phyloP scores from a whole-genome alignment of 768 basidiomycete genomes.

The Calocybe gangraenosa region DNA sequence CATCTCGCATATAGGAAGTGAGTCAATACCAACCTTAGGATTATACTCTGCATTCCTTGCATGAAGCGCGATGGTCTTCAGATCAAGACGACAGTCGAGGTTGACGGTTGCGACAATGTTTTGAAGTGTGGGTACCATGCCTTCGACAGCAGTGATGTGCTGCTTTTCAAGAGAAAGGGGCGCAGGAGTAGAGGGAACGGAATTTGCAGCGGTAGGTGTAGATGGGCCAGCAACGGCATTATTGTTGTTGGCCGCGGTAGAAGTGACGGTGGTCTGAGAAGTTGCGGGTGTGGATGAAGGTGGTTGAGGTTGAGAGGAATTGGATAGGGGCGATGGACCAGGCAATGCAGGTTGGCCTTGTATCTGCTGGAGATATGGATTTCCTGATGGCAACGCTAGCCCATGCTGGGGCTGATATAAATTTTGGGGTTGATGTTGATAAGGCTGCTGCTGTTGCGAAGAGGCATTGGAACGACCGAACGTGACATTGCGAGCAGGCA shows the following conservation, averaged over 20 bases:
- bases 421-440: conserved; percentile 37
- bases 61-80: conserved; percentile 98
- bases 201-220: conserved; percentile 40
- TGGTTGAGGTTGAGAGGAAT: conserved; percentile 29
- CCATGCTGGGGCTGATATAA: conserved; percentile 39
- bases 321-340: conserved; percentile 55
- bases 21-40: conserved; percentile 86
- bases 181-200: conserved; percentile 63
- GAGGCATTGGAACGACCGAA: conserved; percentile 62
- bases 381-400: conserved; percentile 58
- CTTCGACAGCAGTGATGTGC: conserved; percentile 95
- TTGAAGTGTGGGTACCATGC: conserved; percentile 98
- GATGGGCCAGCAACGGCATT: conserved; percentile 57
- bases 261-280: conserved; percentile 26
- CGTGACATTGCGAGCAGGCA: conserved; percentile 76
- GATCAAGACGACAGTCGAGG: conserved; percentile 90
- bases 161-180: conserved; percentile 86
- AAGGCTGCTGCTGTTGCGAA: conserved; percentile 32
- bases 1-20: conserved; percentile 39
- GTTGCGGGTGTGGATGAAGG: conserved; percentile 28
- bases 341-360: conserved; percentile 30
- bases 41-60: conserved; percentile 99
- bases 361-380: conserved; percentile 35
- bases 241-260: conserved; percentile 22
- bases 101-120: conserved; percentile 99